Evolutionary conservation across 352 stramenopile genomes (phyloP).

Genomic region (Phytopythium vexans): DNA sequence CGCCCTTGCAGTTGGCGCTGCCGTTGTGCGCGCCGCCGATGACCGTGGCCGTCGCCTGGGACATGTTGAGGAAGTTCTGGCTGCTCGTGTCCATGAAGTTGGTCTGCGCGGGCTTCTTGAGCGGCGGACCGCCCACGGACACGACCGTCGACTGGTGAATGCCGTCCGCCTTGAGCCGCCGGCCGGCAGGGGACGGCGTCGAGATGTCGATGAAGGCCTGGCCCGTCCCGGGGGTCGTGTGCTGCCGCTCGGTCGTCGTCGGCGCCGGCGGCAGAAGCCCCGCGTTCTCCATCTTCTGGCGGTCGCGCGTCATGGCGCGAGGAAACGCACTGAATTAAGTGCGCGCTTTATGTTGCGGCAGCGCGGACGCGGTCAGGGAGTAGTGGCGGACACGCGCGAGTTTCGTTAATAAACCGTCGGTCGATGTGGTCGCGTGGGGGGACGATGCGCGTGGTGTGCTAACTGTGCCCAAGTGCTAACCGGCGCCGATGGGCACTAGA

Average conservation of each 20-base stretch:
- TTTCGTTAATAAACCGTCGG: too few relatives aligned
- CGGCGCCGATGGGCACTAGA: not conserved
- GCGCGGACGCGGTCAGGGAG: not conserved
- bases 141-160: constrained; percentile 8
- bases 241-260: constrained; percentile 18
- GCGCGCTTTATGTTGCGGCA: not conserved
- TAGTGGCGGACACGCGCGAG: too few relatives aligned
- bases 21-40: constrained; percentile 17
- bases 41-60: constrained; percentile 25
- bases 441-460: too few relatives aligned
- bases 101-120: constrained; percentile 28
- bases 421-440: too few relatives aligned
- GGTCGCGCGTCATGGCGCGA: constrained; percentile 27
- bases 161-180: constrained; percentile 14
- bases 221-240: constrained; percentile 46
- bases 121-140: constrained; percentile 13
- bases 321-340: not conserved
- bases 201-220: constrained; percentile 70
- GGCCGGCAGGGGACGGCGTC: constrained; percentile 46
- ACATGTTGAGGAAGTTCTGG: constrained; percentile 48
- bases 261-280: constrained; percentile 13
- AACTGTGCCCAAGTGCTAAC: not conserved
- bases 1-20: constrained; percentile 25
- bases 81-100: constrained; percentile 53
- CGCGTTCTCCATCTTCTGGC: constrained; percentile 38